These are phyloP conservation scores for Vararia minispora DNA, from an alignment of 768 basidiomycete species.

Conservation along the genomic window DNA sequence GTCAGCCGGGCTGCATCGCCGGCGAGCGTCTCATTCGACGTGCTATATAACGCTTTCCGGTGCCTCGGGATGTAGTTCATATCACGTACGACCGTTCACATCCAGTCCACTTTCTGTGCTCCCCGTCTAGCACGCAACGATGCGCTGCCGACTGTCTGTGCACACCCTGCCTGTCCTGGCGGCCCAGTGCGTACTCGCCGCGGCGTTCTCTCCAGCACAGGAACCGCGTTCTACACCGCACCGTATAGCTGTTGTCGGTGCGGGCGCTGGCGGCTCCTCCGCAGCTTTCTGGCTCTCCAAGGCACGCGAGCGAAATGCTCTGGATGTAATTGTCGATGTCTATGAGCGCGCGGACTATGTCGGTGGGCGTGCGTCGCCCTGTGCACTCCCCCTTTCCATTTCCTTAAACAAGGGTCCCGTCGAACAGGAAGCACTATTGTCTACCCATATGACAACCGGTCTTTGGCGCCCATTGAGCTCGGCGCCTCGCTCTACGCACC, in stretches of 20 bases:
- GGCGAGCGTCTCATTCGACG: too few relatives aligned
- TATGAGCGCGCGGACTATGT: conserved; percentile 68
- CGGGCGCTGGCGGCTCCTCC: conserved; percentile 76
- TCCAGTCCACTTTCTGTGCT: too few relatives aligned
- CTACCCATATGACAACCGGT: conserved; percentile 51
- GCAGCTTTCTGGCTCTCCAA: conserved; percentile 76
- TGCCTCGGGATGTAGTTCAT: too few relatives aligned
- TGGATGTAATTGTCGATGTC: conserved; percentile 70
- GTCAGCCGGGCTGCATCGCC: too few relatives aligned
- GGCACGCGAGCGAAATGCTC: conserved; percentile 53
- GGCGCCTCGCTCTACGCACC: conserved; percentile 78
- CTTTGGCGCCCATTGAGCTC: conserved; percentile 56
- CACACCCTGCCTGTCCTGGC: too few relatives aligned
- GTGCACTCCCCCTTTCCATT: background rate
- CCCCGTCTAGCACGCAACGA: too few relatives aligned
- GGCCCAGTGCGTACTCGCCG: too few relatives aligned
- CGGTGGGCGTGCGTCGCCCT: conserved; percentile 65
- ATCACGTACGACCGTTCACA: too few relatives aligned
- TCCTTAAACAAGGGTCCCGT: background rate
- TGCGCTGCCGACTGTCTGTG: too few relatives aligned
- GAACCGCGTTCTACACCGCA: too few relatives aligned
- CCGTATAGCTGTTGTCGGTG: conserved; percentile 79
- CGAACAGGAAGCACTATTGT: conserved; percentile 61
- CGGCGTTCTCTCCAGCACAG: too few relatives aligned
- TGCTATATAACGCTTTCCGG: too few relatives aligned